Percentiles rank a stretch among this genome's conserved stretches.
phyloP scores from a whole-genome alignment of 495 filamentous ascomycete species.

The Aspergillus asperescens region DNA sequence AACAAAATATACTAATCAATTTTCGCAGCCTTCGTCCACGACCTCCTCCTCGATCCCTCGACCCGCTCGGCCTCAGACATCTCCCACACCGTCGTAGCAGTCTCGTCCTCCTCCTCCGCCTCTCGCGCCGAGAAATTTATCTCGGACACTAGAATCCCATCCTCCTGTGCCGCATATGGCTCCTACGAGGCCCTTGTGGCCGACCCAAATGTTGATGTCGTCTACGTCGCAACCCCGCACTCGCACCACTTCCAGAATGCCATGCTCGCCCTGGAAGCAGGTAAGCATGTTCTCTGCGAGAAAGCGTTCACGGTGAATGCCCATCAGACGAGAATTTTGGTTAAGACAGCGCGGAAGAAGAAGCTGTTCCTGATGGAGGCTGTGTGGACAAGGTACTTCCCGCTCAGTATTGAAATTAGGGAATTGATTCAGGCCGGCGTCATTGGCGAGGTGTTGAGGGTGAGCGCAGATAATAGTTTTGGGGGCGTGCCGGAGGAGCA shows the following conservation, averaged over 20 bases:
- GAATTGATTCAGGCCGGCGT: slow-evolving; percentile 61
- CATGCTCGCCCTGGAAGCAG: slow-evolving; percentile 72
- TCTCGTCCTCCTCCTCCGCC: slow-evolving; percentile 70
- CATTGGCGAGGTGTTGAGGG: slow-evolving; percentile 74
- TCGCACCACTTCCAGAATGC: slow-evolving; percentile 93
- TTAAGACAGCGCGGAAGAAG: slow-evolving; percentile 69
- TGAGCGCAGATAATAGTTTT: slow-evolving; percentile 64
- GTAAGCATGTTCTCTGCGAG: slow-evolving; percentile 88
- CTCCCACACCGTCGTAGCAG: slow-evolving; percentile 72
- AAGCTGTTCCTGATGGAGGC: slow-evolving; percentile 95
- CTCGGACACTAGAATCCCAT: slow-evolving; percentile 55
- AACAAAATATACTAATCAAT: not conserved
- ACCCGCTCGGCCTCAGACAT: slow-evolving; percentile 68
- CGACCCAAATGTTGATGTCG: slow-evolving; percentile 74
- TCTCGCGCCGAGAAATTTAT: slow-evolving; percentile 69
- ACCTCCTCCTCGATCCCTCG: slow-evolving; percentile 74
- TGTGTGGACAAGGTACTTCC: slow-evolving; percentile 93
- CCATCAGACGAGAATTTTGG: slow-evolving; percentile 67
- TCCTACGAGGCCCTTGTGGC: slow-evolving; percentile 73
- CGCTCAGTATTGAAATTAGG: slow-evolving; percentile 68
- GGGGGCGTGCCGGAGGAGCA: slow-evolving; percentile 46
- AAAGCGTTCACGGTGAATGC: slow-evolving; percentile 92
- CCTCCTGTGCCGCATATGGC: slow-evolving; percentile 67
- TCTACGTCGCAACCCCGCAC: slow-evolving; percentile 93
- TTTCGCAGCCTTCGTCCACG: slow-evolving; percentile 71